Conservation (phyloP, 2,329 filamentous ascomycete species). For the Esteya vermicola region DNA sequence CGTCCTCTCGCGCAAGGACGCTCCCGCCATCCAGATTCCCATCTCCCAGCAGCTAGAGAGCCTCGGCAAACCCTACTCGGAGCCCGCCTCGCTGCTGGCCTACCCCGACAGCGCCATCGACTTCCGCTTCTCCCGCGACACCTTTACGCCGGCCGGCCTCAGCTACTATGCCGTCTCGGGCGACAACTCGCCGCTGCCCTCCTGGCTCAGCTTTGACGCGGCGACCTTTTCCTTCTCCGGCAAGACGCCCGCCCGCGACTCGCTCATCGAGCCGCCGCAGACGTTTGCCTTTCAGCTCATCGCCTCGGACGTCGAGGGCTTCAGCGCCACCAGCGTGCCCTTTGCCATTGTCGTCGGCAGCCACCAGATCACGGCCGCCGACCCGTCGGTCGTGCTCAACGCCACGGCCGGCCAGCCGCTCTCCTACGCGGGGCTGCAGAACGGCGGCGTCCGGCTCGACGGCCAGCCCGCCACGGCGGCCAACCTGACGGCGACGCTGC, state of each 20-base stretch:
- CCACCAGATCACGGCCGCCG: constrained; percentile 52
- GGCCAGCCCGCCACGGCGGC: constrained; percentile 28
- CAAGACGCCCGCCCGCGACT: constrained; percentile 49
- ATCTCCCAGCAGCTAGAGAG: constrained; percentile 41
- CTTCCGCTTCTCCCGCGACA: constrained; percentile 39
- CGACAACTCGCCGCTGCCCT: constrained; percentile 69
- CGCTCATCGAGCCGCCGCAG: constrained; percentile 53
- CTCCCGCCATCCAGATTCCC: constrained; percentile 40
- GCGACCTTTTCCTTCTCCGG: constrained; percentile 53
- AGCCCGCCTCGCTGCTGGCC: constrained; percentile 43
- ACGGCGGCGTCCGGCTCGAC: constrained; percentile 44
- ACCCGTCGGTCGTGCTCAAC: constrained; percentile 41
- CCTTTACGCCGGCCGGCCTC: constrained; percentile 46
- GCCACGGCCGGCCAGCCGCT: constrained; percentile 38
- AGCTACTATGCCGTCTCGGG: constrained; percentile 66
- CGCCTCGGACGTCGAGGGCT: constrained; percentile 68
- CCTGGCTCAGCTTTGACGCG: constrained; percentile 68
- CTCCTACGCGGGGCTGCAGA: constrained; percentile 34
- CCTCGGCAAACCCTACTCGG: constrained; percentile 41
- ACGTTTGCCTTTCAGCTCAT: constrained; percentile 58
- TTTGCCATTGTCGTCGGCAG: constrained; percentile 62
- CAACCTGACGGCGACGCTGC: constrained; percentile 28
- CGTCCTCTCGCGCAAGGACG: constrained; percentile 46
- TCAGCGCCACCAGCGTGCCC: constrained; percentile 47
- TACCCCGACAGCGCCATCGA: constrained; percentile 38